These are phyloP conservation scores for Geotrichum restrictum DNA, from an alignment of 1,139 yeast species.

Conservation along the genomic window DNA sequence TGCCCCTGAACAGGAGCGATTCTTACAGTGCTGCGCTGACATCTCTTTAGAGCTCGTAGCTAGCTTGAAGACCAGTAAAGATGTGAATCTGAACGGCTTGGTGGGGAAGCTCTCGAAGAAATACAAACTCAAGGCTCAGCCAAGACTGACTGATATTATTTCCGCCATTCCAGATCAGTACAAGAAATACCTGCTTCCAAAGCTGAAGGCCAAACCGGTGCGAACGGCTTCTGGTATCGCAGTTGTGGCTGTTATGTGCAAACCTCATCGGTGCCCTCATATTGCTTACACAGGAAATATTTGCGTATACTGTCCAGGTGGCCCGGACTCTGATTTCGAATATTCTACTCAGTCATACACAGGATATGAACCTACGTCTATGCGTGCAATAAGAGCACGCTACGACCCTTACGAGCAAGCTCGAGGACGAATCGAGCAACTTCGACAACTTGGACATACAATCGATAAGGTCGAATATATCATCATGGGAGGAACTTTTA, in stretches of 20 bases:
- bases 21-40: constrained; percentile 88
- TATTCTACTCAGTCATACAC: constrained; percentile 97
- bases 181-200: constrained; percentile 85
- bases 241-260: constrained; percentile 98
- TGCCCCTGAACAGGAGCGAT: constrained; percentile 75
- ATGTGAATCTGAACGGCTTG: constrained; percentile 84
- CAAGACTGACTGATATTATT: constrained; percentile 90
- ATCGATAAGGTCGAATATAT: constrained; percentile 97
- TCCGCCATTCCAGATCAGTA: constrained; percentile 95
- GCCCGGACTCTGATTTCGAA: constrained; percentile 97
- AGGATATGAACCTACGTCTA: constrained; percentile 97
- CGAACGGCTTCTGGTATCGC: constrained; percentile 97
- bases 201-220: constrained; percentile 94
- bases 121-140: constrained; percentile 87
- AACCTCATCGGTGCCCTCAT: constrained; percentile 98
- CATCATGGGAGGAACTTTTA: constrained; percentile 98
- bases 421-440: constrained; percentile 93
- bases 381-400: constrained; percentile 97
- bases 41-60: constrained; percentile 83
- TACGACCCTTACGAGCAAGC: constrained; percentile 99
- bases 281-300: constrained; percentile 98
- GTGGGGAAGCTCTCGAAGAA: constrained; percentile 83
- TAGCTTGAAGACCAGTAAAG: constrained; percentile 68
- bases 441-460: constrained; percentile 90
- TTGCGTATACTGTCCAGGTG: constrained; percentile 99